These are phyloP conservation scores for Tubosaeta sp. DNA, from an alignment of 768 basidiomycete species.

Conservation along the genomic window DNA sequence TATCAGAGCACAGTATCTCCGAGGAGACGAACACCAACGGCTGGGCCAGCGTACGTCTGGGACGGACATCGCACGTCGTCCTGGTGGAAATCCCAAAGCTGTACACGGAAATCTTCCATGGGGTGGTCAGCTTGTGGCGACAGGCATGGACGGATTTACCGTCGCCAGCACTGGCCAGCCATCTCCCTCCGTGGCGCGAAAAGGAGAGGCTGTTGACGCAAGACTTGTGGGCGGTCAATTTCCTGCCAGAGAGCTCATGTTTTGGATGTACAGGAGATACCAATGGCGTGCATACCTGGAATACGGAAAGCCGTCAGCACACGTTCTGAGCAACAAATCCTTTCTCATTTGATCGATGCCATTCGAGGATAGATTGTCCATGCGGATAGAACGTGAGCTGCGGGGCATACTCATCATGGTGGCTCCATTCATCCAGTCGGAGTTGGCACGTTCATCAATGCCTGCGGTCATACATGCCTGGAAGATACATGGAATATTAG, in stretches of 20 bases:
- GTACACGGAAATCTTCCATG: conserved; percentile 46
- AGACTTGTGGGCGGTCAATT: conserved; percentile 46
- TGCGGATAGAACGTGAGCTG: conserved; percentile 13
- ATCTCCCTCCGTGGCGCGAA: conserved; percentile 55
- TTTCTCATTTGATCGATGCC: conserved; percentile 20
- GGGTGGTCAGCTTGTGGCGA: conserved; percentile 10
- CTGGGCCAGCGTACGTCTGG: conserved; percentile 44
- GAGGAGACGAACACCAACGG: conserved; percentile 25
- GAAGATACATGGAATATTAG: conserved; percentile 28
- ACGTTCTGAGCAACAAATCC: conserved; percentile 17
- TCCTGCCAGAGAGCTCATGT: conserved; percentile 19
- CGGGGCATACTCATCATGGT: conserved; percentile 9
- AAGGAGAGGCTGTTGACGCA: conserved; percentile 65
- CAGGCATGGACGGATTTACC: conserved; percentile 37
- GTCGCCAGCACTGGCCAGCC: conserved; percentile 67
- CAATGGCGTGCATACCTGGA: conserved; percentile 25
- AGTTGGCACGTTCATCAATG: conserved; percentile 6
- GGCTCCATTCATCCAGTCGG: conserved; percentile 8
- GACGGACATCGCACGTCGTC: conserved; percentile 46
- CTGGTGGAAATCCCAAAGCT: conserved; percentile 66
- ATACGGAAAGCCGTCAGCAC: conserved; percentile 30
- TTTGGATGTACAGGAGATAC: neutral
- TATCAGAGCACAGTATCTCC: conserved; percentile 24
- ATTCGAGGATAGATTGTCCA: conserved; percentile 23
- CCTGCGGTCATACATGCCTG: conserved; percentile 20